These are phyloP conservation scores for Iris macrosiphon DNA, from an alignment of 106 monocot genomes.

Conservation along the genomic window DNA sequence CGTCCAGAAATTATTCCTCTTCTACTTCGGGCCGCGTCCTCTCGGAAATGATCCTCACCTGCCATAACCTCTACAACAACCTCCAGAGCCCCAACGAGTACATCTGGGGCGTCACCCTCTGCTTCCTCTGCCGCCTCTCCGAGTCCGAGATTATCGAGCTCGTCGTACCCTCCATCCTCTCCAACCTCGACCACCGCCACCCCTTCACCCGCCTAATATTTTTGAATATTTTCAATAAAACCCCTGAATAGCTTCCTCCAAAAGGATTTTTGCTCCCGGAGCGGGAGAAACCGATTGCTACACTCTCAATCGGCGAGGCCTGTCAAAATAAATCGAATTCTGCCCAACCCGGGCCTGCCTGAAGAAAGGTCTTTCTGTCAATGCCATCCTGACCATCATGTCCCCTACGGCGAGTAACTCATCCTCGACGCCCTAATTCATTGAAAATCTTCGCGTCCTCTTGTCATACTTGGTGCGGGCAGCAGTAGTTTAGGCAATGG, in stretches of 20 bases:
- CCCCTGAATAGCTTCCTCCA: too few relatives aligned
- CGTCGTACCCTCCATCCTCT: constrained; percentile 49
- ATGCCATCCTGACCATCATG: constrained; percentile 43
- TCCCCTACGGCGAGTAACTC: constrained; percentile 61
- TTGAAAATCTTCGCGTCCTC: too few relatives aligned
- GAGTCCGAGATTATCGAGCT: constrained; percentile 72
- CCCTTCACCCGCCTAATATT: constrained; percentile 52
- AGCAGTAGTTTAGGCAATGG: too few relatives aligned
- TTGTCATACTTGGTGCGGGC: too few relatives aligned
- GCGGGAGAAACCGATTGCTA: too few relatives aligned
- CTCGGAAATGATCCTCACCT: constrained; percentile 82
- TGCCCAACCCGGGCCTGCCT: too few relatives aligned
- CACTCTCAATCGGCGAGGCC: too few relatives aligned
- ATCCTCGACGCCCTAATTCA: constrained; percentile 60
- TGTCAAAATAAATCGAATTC: too few relatives aligned
- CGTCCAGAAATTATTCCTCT: constrained; percentile 67
- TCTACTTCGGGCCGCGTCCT: constrained; percentile 59
- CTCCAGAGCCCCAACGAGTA: constrained; percentile 62
- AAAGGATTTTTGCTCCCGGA: too few relatives aligned
- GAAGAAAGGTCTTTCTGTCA: too few relatives aligned
- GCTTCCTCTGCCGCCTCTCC: constrained; percentile 59
- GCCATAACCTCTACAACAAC: constrained; percentile 69
- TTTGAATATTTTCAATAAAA: too few relatives aligned
- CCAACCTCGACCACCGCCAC: constrained; percentile 65
- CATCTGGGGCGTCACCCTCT: constrained; percentile 63